Conservation (phyloP, 1,284 basidiomycete genomes). For the Leccinum solheimii region DNA sequence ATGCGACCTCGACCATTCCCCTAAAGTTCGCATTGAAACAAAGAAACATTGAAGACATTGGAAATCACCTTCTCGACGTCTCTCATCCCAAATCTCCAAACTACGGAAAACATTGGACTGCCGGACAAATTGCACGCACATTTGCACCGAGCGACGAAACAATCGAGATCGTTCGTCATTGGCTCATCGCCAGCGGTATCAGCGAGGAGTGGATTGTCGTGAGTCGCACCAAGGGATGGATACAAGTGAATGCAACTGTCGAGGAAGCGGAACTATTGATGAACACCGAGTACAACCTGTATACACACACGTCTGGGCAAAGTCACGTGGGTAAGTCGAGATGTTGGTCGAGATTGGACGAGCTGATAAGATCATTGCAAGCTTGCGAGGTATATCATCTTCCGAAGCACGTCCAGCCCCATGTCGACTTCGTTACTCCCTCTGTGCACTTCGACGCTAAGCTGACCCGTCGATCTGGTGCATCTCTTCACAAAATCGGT, state of each 20-base stretch:
- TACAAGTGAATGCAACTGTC: constrained; percentile 39
- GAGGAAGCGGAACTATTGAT: constrained; percentile 45
- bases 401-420: constrained; percentile 41
- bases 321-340: constrained; percentile 31
- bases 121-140: constrained; percentile 37
- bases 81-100: constrained; percentile 43
- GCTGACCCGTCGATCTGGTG: constrained; percentile 11
- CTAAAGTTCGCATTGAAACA: constrained; percentile 45
- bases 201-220: constrained; percentile 13
- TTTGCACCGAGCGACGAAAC: constrained; percentile 43
- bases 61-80: constrained; percentile 39
- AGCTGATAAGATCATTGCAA: constrained; percentile 22
- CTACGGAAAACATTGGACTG: constrained; percentile 47
- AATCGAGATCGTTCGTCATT: constrained; percentile 38
- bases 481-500: constrained; percentile 21
- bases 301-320: constrained; percentile 36
- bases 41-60: constrained; percentile 39
- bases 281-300: constrained; percentile 44
- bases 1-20: constrained; percentile 32
- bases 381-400: constrained; percentile 46
- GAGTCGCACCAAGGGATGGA: constrained; percentile 39
- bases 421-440: constrained; percentile 47
- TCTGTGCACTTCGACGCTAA: constrained; percentile 41
- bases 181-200: constrained; percentile 41
- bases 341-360: neutral